Evolutionary conservation across 1,284 basidiomycete genomes (phyloP).

Genomic region (Ganoderma lucidum): DNA sequence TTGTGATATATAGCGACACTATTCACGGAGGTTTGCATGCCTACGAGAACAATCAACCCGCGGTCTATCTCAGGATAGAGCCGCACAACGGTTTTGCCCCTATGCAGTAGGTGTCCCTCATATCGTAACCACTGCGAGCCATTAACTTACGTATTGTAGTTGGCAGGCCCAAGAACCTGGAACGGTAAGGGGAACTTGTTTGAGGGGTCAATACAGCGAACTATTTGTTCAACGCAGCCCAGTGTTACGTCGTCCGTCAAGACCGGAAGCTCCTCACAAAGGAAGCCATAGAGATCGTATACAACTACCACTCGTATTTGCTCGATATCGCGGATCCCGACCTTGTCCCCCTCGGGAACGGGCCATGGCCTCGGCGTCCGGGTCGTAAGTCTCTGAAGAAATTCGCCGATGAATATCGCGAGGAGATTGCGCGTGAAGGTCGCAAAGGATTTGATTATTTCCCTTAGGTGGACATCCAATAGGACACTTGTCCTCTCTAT

Average conservation of each 20-base stretch:
- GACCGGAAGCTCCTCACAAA: slow-evolving; percentile 28
- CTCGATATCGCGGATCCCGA: slow-evolving; percentile 11
- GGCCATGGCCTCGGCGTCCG: slow-evolving; percentile 5
- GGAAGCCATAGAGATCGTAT: slow-evolving; percentile 31
- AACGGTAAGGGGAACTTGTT: slow-evolving; percentile 7
- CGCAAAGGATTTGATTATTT: slow-evolving; percentile 22
- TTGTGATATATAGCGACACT: slow-evolving; percentile 25
- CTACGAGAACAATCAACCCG: slow-evolving; percentile 27
- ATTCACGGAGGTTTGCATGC: slow-evolving; percentile 12
- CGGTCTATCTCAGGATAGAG: slow-evolving; percentile 33
- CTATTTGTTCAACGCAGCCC: not conserved
- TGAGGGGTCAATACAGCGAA: not conserved
- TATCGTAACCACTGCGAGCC: not conserved
- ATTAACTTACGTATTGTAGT: not conserved
- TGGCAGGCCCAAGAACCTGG: slow-evolving; percentile 17
- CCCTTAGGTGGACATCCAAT: slow-evolving; percentile 1
- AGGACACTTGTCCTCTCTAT: not conserved
- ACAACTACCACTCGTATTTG: slow-evolving; percentile 24
- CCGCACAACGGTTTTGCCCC: slow-evolving; percentile 25
- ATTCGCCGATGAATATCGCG: slow-evolving; percentile 21
- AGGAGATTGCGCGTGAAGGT: slow-evolving; percentile 14
- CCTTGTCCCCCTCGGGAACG: not conserved
- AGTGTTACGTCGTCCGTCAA: slow-evolving; percentile 31
- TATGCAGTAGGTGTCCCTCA: slow-evolving; percentile 19
- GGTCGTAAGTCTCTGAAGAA: slow-evolving; percentile 17